These are phyloP conservation scores for Lipomyces kockii DNA, from an alignment of 805 yeast genomes.

Conservation along the genomic window DNA sequence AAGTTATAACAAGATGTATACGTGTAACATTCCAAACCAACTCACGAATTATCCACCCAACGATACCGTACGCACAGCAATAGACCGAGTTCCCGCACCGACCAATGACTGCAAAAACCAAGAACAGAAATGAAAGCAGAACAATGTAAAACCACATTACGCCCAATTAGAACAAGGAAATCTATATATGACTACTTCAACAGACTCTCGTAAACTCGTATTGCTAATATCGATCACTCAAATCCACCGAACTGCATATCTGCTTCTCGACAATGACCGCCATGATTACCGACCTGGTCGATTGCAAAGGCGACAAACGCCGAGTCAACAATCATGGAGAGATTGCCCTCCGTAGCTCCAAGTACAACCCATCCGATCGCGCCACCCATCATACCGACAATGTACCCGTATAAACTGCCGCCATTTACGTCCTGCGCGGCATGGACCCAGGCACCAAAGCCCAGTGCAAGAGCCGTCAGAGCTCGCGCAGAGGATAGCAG, in stretches of 20 bases:
- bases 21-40: background rate
- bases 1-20: background rate
- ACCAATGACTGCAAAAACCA: background rate
- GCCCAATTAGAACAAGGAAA: background rate
- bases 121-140: background rate
- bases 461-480: conserved; percentile 47
- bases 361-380: conserved; percentile 51
- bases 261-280: conserved; percentile 44
- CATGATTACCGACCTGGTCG: conserved; percentile 41
- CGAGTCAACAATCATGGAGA: conserved; percentile 44
- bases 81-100: background rate
- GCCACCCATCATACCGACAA: conserved; percentile 49
- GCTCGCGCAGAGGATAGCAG: conserved; percentile 47
- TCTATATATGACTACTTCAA: background rate
- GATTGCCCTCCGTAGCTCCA: conserved; percentile 51
- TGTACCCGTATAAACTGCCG: conserved; percentile 48
- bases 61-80: background rate
- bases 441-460: conserved; percentile 49
- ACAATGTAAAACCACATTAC: background rate
- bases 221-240: background rate
- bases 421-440: conserved; percentile 45
- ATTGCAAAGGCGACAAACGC: conserved; percentile 46
- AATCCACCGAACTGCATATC: conserved; percentile 37
- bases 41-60: background rate
- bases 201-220: background rate